These are phyloP conservation scores for Lactarius hatsudake DNA, from an alignment of 768 basidiomycete genomes.

Conservation along the genomic window DNA sequence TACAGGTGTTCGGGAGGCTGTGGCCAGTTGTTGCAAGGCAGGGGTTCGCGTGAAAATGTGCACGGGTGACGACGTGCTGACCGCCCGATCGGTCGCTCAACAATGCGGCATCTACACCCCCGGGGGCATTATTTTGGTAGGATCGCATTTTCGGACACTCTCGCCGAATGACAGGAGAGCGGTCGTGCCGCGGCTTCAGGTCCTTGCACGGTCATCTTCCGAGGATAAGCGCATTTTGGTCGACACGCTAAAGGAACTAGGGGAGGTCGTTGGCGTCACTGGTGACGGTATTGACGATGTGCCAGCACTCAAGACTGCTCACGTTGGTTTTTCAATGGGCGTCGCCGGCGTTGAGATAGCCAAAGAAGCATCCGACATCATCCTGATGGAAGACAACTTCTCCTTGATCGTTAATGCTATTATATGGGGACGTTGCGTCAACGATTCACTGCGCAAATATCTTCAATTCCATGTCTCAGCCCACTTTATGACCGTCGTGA, in stretches of 20 bases:
- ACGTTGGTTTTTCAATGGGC: slow-evolving; percentile 97
- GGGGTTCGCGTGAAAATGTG: slow-evolving; percentile 50
- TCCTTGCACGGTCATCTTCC: slow-evolving; percentile 95
- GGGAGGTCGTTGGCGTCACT: slow-evolving; percentile 92
- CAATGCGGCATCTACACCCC: slow-evolving; percentile 95
- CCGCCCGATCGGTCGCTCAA: slow-evolving; percentile 88
- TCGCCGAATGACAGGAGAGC: slow-evolving; percentile 67
- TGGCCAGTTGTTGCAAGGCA: slow-evolving; percentile 72
- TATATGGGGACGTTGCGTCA: too few relatives aligned
- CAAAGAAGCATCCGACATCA: too few relatives aligned
- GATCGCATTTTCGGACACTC: slow-evolving; percentile 47
- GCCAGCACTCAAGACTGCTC: slow-evolving; percentile 90
- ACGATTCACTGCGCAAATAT: too few relatives aligned
- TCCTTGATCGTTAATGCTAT: too few relatives aligned
- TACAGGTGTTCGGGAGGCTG: too few relatives aligned
- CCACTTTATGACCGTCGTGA: too few relatives aligned
- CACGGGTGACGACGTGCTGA: slow-evolving; percentile 95
- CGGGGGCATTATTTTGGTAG: slow-evolving; percentile 97
- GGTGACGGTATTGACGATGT: slow-evolving; percentile 95
- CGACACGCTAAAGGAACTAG: slow-evolving; percentile 78
- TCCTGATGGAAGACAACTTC: too few relatives aligned
- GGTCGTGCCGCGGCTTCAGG: slow-evolving; percentile 88
- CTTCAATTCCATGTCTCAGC: too few relatives aligned
- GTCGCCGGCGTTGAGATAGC: slow-evolving; percentile 56
- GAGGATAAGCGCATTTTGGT: slow-evolving; percentile 96